Evolutionary conservation across 2,329 filamentous ascomycete genomes (phyloP), one percentile per base, ranked within the genome.

Genomic region (Colletotrichum sp.): DNA sequence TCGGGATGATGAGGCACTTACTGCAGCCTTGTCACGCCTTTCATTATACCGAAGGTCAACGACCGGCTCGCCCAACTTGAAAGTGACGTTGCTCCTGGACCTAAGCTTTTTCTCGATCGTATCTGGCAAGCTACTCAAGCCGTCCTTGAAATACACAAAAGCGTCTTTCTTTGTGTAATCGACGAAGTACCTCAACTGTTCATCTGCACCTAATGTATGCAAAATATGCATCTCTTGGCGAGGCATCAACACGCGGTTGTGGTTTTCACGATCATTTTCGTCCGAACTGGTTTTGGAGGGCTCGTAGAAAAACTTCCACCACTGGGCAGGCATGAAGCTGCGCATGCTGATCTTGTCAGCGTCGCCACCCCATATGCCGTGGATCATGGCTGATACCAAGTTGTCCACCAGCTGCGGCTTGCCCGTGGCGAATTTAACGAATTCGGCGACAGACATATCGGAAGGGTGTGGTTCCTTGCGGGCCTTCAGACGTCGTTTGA

Each of bases 281-380:
- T 49, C 18, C 39, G 18, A n/a, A n/a, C 8, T 49, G 9, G 18
- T n/a, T 49, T 49, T 49, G 9, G 18, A 49, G 39, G 64, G n/a
- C 59, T 79, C 73, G 70, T 81, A 68, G 28, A 69, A 64, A 69
- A 72, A 78, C 32, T 81, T 77, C 77, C 93, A 90, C 72, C 89
- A 84, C n/a, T 89, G 78, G 81, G 88, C 88, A 0, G 87, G 72
- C 30, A 84, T 79, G 12, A 93, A 87, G 67, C 91, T 92, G 79
- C 92, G 92, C 64, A 92, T 92, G 84, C 96, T 98, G 67, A 99
- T 87, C 81, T 93, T 90, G 83, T 95, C 92, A 64, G 98, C 92
- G 84, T 98, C 95, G 7, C 97, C 97, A 26, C 96, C 97, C 84
- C 98, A 98, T 75, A 99, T 95, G 57, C 97, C 97, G 84, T 99